Evolutionary conservation across 257 asterid species (phyloP).

Genomic region (Thymus quinquecostatus): DNA sequence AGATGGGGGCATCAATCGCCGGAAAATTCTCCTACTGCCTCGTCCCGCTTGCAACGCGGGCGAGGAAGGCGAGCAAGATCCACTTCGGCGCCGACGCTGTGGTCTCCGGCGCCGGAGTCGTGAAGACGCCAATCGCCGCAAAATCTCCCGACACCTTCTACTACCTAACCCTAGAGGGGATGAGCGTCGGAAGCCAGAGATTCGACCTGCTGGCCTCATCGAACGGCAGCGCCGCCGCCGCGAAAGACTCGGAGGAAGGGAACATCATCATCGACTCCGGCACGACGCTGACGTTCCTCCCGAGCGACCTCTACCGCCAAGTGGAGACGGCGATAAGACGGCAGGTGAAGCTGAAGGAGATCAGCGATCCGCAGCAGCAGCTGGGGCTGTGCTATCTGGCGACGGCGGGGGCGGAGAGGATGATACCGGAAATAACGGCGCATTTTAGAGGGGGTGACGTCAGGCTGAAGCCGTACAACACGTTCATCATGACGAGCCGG

Average conservation of each 20-base stretch:
- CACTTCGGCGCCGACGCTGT: slow-evolving; percentile 46
- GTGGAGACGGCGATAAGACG: slow-evolving; percentile 32
- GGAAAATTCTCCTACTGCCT: slow-evolving; percentile 75
- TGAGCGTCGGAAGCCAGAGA: slow-evolving; percentile 41
- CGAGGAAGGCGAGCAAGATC: slow-evolving; percentile 45
- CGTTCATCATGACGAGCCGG: slow-evolving; percentile 36
- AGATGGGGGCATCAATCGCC: slow-evolving; percentile 39
- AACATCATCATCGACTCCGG: slow-evolving; percentile 47
- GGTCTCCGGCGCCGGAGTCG: slow-evolving; percentile 45
- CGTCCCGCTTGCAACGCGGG: slow-evolving; percentile 25
- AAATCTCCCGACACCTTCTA: slow-evolving; percentile 39
- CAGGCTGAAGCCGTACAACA: slow-evolving; percentile 40
- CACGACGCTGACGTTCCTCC: slow-evolving; percentile 40
- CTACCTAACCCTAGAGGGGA: slow-evolving; percentile 53
- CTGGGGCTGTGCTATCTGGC: slow-evolving; percentile 44
- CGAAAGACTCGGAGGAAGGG: neutral
- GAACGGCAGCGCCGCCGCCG: neutral
- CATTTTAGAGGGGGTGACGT: slow-evolving; percentile 69
- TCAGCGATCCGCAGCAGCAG: neutral
- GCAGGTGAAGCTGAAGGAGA: slow-evolving; percentile 30
- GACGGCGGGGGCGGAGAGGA: neutral
- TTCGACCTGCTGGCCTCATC: slow-evolving; percentile 17
- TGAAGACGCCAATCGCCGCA: slow-evolving; percentile 47
- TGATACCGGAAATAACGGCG: slow-evolving; percentile 40
- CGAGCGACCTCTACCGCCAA: neutral